Percentiles rank a stretch among this genome's conserved stretches.
Evolutionary conservation across 805 yeast species (phyloP).

Genomic region (Pichia phayaonensis): DNA sequence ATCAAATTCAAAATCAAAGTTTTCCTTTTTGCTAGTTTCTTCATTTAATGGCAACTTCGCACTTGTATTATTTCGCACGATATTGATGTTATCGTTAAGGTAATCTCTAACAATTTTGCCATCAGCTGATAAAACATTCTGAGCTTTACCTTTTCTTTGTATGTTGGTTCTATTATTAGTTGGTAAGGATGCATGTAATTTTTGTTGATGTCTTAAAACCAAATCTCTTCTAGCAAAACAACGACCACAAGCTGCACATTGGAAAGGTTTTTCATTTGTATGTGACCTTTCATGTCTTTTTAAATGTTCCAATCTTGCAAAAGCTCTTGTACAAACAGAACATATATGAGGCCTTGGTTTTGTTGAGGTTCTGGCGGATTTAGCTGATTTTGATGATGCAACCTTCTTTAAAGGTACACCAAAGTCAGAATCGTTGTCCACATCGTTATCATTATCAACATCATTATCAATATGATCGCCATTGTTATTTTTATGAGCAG

Average conservation of each 20-base stretch:
- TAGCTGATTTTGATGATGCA: slow-evolving; percentile 32
- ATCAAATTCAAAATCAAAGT: background rate
- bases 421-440: background rate
- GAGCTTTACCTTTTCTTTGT: slow-evolving; percentile 27
- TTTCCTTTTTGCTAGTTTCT: background rate
- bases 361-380: slow-evolving; percentile 68
- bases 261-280: slow-evolving; percentile 93
- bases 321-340: slow-evolving; percentile 84
- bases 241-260: slow-evolving; percentile 93
- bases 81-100: slow-evolving; percentile 43
- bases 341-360: slow-evolving; percentile 94
- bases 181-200: slow-evolving; percentile 61
- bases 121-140: slow-evolving; percentile 17
- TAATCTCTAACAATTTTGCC: slow-evolving; percentile 30
- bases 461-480: background rate
- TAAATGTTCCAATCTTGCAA: slow-evolving; percentile 90
- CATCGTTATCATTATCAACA: background rate
- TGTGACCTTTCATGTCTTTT: slow-evolving; percentile 92
- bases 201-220: slow-evolving; percentile 90
- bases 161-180: slow-evolving; percentile 28
- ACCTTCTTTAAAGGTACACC: slow-evolving; percentile 7
- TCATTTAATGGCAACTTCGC: slow-evolving; percentile 38
- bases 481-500: background rate
- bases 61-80: slow-evolving; percentile 43
- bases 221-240: slow-evolving; percentile 88